Evolutionary conservation across 1,284 basidiomycete genomes (phyloP), one percentile per base, ranked within the genome.

Genomic region (Ustilago sp.): DNA sequence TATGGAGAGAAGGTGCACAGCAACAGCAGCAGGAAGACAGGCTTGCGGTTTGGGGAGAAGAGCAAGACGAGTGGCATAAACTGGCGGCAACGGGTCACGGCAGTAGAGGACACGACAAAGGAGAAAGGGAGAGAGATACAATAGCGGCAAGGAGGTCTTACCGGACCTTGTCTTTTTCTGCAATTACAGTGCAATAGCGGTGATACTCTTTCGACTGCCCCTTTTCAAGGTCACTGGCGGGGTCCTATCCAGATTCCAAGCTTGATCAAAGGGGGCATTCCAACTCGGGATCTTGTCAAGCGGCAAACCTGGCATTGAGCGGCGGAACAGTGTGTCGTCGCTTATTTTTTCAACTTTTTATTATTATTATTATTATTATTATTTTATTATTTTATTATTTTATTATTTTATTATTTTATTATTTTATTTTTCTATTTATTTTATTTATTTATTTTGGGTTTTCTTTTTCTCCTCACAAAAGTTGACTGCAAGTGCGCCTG

Each of bases 101-200:
- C 43, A 13, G n/a, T 4, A 13, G 5, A n/a, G 11, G 43, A 8
- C n/a, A 9, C 11, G 48, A 12, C 48, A 13, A 31, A 32, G 13
- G 48, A 13, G 15, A 50, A 32, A 17, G 47, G 47, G 48, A 17
- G n/a, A 13, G n/a, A 13, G 28, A 50, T 2, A 50, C 9, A 23
- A 7, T 35, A 53, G 51, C 51, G 51, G 51, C 51, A 38, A 53
- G 51, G 51, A 17, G 51, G 51, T 38, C 51, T 35, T 19, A n/a
- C 34, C 2, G 51, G 32, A 53, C 34, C 51, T 53, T 51, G 48
- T n/a, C 23, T 28, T 52, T 52, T 35, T 28, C 19, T 28, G 13
- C 13, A 38, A 12, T 38, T 38, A 38, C 36, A 41, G 39, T 38
- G 12, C 36, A 41, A 17, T 41, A 13, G 39, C 11, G 17, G 39